Percentiles rank a stretch among this genome's conserved stretches.
phyloP scores from a whole-genome alignment of 768 basidiomycete genomes.

The Tylopilus rubrobrunneus region DNA sequence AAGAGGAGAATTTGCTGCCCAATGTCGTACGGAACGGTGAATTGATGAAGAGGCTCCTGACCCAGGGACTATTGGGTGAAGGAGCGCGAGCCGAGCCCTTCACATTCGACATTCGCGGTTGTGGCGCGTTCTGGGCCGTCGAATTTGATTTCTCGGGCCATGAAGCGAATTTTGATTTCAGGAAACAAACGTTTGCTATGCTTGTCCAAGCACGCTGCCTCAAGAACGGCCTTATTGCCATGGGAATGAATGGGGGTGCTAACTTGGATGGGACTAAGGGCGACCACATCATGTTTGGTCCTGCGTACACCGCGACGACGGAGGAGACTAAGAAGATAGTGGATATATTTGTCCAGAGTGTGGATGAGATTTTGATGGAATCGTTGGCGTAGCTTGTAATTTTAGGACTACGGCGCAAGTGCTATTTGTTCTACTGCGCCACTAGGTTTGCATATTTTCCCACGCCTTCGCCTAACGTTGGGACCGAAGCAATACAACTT shows the following conservation, averaged over 20 bases:
- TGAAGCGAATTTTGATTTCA: slow-evolving; percentile 46
- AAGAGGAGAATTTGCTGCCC: slow-evolving; percentile 64
- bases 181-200: slow-evolving; percentile 57
- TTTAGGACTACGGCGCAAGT: background rate
- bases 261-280: slow-evolving; percentile 69
- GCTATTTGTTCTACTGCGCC: background rate
- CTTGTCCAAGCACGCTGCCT: slow-evolving; percentile 67
- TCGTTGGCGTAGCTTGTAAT: slow-evolving; percentile 10
- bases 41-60: slow-evolving; percentile 55
- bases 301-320: slow-evolving; percentile 73
- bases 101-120: slow-evolving; percentile 78
- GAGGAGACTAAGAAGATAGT: slow-evolving; percentile 70
- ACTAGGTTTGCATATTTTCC: slow-evolving; percentile 21
- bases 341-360: slow-evolving; percentile 57
- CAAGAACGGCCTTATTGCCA: slow-evolving; percentile 62
- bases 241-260: slow-evolving; percentile 71
- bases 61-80: slow-evolving; percentile 49
- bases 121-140: slow-evolving; percentile 79
- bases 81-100: slow-evolving; percentile 59
- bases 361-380: slow-evolving; percentile 58
- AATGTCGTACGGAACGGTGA: slow-evolving; percentile 58
- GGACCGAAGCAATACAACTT: slow-evolving; percentile 22
- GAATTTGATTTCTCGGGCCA: slow-evolving; percentile 68
- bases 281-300: slow-evolving; percentile 69
- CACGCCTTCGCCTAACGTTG: slow-evolving; percentile 28